Conservation (phyloP, 2,329 filamentous ascomycete genomes). For the Xylaria sp. region DNA sequence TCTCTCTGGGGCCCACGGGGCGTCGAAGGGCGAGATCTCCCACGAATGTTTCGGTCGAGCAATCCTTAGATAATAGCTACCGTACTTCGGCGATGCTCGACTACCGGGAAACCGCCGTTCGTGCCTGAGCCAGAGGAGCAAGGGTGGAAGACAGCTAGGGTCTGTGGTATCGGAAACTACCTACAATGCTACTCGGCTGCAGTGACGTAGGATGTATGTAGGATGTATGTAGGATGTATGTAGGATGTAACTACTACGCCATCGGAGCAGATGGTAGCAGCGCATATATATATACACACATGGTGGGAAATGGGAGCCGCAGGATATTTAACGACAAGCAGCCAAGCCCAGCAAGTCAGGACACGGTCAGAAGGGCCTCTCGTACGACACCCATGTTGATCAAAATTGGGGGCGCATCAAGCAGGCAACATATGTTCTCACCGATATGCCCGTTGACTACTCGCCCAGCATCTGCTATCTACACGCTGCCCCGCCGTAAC, state of each 20-base stretch:
- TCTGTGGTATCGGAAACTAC: conserved; percentile 12
- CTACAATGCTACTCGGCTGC: conserved; percentile 9
- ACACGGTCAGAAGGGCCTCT: not conserved
- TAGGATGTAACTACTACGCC: not conserved
- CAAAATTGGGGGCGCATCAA: conserved; percentile 8
- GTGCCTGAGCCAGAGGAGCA: not conserved
- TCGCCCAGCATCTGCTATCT: no score
- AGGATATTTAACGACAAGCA: conserved; percentile 17
- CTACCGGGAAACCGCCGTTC: not conserved
- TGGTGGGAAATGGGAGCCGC: conserved; percentile 12
- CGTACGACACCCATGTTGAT: conserved; percentile 7
- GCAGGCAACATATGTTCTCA: not conserved
- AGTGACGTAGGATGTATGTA: conserved; percentile 5
- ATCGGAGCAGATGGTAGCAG: not conserved
- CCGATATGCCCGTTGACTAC: not conserved
- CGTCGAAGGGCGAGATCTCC: not conserved
- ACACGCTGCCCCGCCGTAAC: no score
- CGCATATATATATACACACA: not conserved
- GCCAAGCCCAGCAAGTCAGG: not conserved
- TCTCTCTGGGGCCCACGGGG: conserved; percentile 1
- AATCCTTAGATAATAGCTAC: conserved; percentile 35
- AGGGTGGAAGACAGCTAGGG: conserved; percentile 1
- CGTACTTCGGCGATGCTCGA: not conserved
- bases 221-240: not conserved
- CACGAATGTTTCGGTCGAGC: conserved; percentile 30